Conservation (phyloP, 306 rosid species). For the Dryas drummondii region DNA sequence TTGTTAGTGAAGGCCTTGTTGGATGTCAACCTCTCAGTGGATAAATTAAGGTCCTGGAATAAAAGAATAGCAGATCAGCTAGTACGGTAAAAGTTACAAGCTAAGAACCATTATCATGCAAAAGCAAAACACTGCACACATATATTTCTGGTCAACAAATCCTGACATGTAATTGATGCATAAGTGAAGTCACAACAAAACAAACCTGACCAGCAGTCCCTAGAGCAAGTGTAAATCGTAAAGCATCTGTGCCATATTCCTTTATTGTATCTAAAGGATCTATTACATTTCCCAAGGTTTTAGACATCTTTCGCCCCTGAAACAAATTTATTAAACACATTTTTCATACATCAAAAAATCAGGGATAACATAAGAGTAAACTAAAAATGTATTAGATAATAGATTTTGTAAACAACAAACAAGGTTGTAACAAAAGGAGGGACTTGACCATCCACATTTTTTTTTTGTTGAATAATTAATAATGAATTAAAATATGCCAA, state of each 20-base stretch:
- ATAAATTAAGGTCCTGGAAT: constrained; percentile 89
- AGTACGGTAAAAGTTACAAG: neutral
- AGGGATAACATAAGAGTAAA: neutral
- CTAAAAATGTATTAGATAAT: neutral
- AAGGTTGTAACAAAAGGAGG: neutral
- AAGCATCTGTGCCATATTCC: constrained; percentile 95
- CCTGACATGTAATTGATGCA: neutral
- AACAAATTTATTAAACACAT: constrained; percentile 17
- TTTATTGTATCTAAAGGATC: constrained; percentile 88
- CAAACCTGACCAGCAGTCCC: constrained; percentile 99
- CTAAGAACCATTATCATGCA: constrained; percentile 19
- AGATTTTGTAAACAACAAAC: neutral
- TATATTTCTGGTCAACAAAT: neutral
- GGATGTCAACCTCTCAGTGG: constrained; percentile 77
- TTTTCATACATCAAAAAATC: neutral
- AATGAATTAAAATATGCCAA: neutral
- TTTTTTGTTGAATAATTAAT: neutral
- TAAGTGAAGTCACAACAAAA: constrained; percentile 18
- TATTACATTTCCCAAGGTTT: constrained; percentile 85
- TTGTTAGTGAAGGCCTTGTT: constrained; percentile 96
- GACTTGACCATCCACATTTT: neutral
- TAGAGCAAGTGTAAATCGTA: constrained; percentile 84
- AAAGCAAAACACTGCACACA: constrained; percentile 3
- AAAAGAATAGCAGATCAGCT: constrained; percentile 17
- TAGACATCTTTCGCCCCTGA: constrained; percentile 97